Evolutionary conservation across 352 stramenopile genomes (phyloP).

Genomic region (Pythium myriotylum): DNA sequence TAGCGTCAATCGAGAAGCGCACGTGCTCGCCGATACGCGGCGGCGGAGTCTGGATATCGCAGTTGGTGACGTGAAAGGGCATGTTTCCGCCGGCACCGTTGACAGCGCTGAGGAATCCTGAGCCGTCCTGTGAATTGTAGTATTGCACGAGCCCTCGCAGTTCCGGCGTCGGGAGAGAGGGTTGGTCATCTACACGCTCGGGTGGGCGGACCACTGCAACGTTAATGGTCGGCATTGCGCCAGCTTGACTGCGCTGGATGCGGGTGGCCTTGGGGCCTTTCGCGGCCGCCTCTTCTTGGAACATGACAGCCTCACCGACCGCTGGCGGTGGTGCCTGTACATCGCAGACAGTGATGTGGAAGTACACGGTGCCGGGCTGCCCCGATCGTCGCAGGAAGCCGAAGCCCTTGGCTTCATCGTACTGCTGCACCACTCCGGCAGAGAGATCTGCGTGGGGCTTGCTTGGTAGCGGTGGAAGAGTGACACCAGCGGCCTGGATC

Average conservation of each 20-base stretch:
- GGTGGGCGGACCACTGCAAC: no score
- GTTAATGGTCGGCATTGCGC: no score
- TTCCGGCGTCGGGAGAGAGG: no score
- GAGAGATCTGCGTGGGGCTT: not conserved
- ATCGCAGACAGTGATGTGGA: slow-evolving; percentile 7
- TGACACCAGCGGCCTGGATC: not conserved
- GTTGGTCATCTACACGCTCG: no score
- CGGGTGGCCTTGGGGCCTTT: not conserved
- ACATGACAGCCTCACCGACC: not conserved
- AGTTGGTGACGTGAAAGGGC: slow-evolving; percentile 6
- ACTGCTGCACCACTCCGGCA: not conserved
- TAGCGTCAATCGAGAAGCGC: not conserved
- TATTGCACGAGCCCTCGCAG: not conserved
- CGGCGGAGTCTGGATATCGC: not conserved
- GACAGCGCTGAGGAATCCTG: slow-evolving; percentile 1
- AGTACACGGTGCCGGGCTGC: not conserved
- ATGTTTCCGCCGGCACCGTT: not conserved
- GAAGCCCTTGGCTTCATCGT: slow-evolving; percentile 1
- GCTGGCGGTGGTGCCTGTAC: not conserved
- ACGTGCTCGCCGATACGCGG: not conserved
- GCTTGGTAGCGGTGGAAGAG: not conserved
- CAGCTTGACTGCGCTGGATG: no score
- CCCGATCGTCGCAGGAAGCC: not conserved
- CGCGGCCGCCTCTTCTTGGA: not conserved
- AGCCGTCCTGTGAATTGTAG: not conserved